Evolutionary conservation across 768 basidiomycete species (phyloP).

Genomic region (Lentinula raphanica): DNA sequence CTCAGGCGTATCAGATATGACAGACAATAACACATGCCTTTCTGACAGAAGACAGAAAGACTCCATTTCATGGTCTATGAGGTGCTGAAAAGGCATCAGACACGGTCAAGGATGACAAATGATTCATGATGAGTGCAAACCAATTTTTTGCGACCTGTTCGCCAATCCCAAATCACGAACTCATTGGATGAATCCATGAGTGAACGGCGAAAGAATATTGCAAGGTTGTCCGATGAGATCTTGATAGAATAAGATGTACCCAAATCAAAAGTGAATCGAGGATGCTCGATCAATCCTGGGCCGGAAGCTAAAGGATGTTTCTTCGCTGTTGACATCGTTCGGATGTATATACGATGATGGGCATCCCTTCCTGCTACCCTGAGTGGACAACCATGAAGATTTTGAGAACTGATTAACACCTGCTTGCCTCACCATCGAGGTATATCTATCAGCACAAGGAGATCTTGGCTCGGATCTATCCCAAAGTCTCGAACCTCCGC

Average conservation of each 20-base stretch:
- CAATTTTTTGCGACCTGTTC: constrained; percentile 41
- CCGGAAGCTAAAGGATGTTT: constrained; percentile 39
- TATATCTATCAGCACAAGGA: constrained; percentile 47
- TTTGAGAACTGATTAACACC: neutral
- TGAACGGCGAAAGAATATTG: constrained; percentile 36
- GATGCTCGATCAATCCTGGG: constrained; percentile 26
- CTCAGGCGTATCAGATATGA: constrained; percentile 17
- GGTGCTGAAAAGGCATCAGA: constrained; percentile 11
- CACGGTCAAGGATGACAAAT: neutral
- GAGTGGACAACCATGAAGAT: constrained; percentile 4
- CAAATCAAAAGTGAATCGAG: constrained; percentile 17
- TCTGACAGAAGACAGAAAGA: constrained; percentile 41
- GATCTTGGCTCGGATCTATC: constrained; percentile 64
- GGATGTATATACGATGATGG: constrained; percentile 37
- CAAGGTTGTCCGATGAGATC: constrained; percentile 47
- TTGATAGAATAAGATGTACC: constrained; percentile 45
- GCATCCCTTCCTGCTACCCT: constrained; percentile 8
- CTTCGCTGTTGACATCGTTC: constrained; percentile 38
- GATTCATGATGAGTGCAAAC: constrained; percentile 32
- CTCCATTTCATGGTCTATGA: constrained; percentile 28
- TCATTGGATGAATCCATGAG: constrained; percentile 28
- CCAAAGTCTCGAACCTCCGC: constrained; percentile 46
- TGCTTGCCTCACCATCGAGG: constrained; percentile 25
- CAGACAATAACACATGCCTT: constrained; percentile 31
- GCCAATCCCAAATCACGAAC: constrained; percentile 65